Evolutionary conservation across 208 protist species (phyloP).

Genomic region (Naegleria lovaniensis): DNA sequence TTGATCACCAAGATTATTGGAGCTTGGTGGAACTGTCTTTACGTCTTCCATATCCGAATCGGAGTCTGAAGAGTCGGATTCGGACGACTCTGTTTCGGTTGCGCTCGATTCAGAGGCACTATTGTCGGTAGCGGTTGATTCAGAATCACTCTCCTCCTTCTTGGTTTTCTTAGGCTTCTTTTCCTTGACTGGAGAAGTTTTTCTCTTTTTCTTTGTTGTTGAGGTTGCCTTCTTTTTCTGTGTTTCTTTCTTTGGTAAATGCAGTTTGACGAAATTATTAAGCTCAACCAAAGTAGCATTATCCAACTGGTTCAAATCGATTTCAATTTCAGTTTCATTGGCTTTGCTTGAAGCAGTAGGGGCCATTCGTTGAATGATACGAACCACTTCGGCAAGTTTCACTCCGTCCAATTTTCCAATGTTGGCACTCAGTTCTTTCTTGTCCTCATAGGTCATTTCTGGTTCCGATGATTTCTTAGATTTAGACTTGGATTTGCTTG

Average conservation of each 20-base stretch:
- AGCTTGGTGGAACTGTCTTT: not conserved
- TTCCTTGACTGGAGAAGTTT: not conserved
- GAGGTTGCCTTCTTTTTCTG: not conserved
- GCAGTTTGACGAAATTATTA: not conserved
- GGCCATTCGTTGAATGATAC: slow-evolving; percentile 20
- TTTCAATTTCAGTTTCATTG: slow-evolving; percentile 27
- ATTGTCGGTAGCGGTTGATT: not conserved
- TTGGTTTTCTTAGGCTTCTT: not conserved
- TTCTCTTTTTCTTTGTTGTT: not conserved
- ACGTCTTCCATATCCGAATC: not conserved
- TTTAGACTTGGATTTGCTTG: not conserved
- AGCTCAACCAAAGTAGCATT: not conserved
- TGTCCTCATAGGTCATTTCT: slow-evolving; percentile 29
- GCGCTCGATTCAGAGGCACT: not conserved
- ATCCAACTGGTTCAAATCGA: slow-evolving; percentile 31
- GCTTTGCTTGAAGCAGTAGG: not conserved
- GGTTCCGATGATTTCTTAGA: not conserved
- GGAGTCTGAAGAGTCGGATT: not conserved
- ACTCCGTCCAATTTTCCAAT: not conserved
- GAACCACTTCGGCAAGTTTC: not conserved
- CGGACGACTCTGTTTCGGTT: not conserved
- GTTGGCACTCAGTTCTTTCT: not conserved
- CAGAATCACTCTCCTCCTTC: not conserved
- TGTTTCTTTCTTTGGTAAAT: slow-evolving; percentile 15
- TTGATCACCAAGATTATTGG: not conserved